These are phyloP conservation scores for Xylaria multiplex DNA, from an alignment of 2,329 filamentous ascomycete species.

Conservation along the genomic window DNA sequence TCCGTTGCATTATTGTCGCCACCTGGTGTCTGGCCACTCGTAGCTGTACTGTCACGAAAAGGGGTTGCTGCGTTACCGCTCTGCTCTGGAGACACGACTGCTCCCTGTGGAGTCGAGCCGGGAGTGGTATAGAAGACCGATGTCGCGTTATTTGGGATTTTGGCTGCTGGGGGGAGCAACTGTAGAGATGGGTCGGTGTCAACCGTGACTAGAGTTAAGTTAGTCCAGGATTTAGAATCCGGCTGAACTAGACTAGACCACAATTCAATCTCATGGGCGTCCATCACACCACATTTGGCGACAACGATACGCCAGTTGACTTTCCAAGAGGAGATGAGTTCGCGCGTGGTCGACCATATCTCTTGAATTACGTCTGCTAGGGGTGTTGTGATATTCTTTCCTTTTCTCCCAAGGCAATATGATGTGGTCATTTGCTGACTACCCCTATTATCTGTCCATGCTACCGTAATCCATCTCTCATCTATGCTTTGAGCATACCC, in stretches of 20 bases:
- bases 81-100: constrained; percentile 69
- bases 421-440: constrained; percentile 77
- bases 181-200: constrained; percentile 73
- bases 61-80: constrained; percentile 62
- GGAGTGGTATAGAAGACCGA: constrained; percentile 68
- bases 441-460: constrained; percentile 83
- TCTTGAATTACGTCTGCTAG: constrained; percentile 75
- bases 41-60: constrained; percentile 50
- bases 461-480: constrained; percentile 79
- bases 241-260: constrained; percentile 65
- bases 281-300: constrained; percentile 75
- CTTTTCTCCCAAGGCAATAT: constrained; percentile 74
- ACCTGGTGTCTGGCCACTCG: constrained; percentile 59
- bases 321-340: constrained; percentile 75
- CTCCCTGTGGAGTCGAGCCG: constrained; percentile 72
- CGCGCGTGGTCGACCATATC: constrained; percentile 80
- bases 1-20: constrained; percentile 56
- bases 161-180: constrained; percentile 66
- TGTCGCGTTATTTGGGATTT: constrained; percentile 57
- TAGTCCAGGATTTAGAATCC: constrained; percentile 62
- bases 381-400: constrained; percentile 59
- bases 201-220: constrained; percentile 70
- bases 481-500: constrained; percentile 81
- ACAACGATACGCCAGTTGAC: constrained; percentile 83
- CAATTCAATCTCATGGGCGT: constrained; percentile 69